phyloP scores from a whole-genome alignment of 257 asterid genomes.

The Solanum arcanum region DNA sequence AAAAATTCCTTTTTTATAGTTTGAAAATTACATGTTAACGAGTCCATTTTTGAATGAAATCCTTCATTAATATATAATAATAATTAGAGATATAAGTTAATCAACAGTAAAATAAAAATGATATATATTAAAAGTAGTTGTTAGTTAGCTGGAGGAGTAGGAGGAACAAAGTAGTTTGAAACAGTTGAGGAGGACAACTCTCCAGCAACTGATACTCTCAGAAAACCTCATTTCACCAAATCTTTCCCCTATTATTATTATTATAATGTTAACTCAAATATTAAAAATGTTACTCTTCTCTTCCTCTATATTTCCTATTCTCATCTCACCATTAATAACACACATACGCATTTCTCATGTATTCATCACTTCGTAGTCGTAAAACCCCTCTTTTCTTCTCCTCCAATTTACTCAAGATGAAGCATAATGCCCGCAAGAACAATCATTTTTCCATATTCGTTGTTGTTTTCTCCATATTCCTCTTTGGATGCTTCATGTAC shows the following conservation, averaged over 20 bases:
- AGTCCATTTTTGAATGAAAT: neutral
- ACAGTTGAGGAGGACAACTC: slow-evolving; percentile 27
- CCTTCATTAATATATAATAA: neutral
- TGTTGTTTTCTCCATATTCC: slow-evolving; percentile 47
- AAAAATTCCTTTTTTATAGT: neutral
- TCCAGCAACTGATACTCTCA: slow-evolving; percentile 32
- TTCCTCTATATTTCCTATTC: neutral
- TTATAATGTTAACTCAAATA: neutral
- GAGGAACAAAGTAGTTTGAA: neutral
- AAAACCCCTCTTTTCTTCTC: slow-evolving; percentile 25
- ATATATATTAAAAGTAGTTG: neutral
- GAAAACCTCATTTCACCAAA: slow-evolving; percentile 57
- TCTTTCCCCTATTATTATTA: neutral
- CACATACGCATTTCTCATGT: slow-evolving; percentile 28
- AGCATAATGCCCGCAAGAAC: slow-evolving; percentile 42
- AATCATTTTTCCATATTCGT: slow-evolving; percentile 37
- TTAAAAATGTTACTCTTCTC: slow-evolving; percentile 1
- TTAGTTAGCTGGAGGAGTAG: neutral
- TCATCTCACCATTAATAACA: neutral
- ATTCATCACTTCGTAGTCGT: slow-evolving; percentile 49
- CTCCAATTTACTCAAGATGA: slow-evolving; percentile 33
- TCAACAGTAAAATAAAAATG: neutral
- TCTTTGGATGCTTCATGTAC: slow-evolving; percentile 81
- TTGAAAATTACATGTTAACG: neutral
- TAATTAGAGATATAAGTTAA: neutral